Base-by-base conservation (phyloP, 1,284 basidiomycete genomes). In the Mycena sp. region DNA sequence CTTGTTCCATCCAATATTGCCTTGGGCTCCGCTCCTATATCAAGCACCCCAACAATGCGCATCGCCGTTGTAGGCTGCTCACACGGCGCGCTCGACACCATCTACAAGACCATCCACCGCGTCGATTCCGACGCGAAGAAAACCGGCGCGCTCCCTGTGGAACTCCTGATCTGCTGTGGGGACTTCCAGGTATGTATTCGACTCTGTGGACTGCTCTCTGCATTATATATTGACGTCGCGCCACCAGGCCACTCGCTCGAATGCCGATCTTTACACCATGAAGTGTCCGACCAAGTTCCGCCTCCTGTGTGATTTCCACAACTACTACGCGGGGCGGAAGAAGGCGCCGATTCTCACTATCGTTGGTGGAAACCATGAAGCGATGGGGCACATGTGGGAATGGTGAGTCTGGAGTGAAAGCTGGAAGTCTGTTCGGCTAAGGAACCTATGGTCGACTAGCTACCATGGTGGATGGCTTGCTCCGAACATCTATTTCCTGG, bases 361-460 rank as follows among this genome's bases (percentile, higher is more conserved):
- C 35, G 89, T 99, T 48, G 98, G 97, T 17, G 97, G 97, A 3
- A 99, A 99, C 73, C 97, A 99, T 74, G 97, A 99, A 78, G 95
- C 95, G 2, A 96, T 94, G 61, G 97, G 95, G 73, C 98, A 99
- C 75, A 85, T 99, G 80, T 96, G 94, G 92, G 98, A 66, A 25
- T 53, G 52, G 64, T 61, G 6, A 29, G 55, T 28, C 2, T n/a
- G 4, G 10, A 14, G 2, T 25, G 16, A n/a, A 6, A 19, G 25
- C 23, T 23, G 16, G 16, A 17, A 21, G 32, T 26, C 23, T 16
- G n/a, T 26, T 55, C 6, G 52, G n/a, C 19, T 1, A 12, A 38
- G n/a, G n/a, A n/a, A n/a, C n/a, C n/a, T n/a, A n/a, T 6, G 40
- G 28, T 16, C 0, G 25, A 9, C 7, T 35, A 65, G 64, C 29